Percentiles rank a stretch among this genome's conserved stretches.
Conservation (phyloP, 306 rosid genomes). For the Lupinus albus region DNA sequence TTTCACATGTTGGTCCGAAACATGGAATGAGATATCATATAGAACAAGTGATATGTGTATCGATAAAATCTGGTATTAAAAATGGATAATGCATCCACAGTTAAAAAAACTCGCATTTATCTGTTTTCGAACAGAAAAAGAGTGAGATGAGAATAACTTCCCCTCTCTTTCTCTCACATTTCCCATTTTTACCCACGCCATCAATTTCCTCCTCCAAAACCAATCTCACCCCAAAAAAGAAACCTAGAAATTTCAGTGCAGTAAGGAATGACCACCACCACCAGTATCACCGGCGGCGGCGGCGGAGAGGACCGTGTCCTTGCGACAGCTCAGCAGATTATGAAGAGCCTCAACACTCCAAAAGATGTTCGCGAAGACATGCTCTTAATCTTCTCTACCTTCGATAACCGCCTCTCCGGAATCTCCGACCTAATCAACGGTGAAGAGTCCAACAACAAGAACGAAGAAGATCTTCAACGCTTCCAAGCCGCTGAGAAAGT, state of each 20-base stretch:
- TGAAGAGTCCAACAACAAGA: conserved; percentile 51
- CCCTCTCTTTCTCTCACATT: background rate
- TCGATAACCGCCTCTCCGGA: conserved; percentile 83
- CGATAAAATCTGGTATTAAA: too few species aligned
- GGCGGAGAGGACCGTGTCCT: conserved; percentile 68
- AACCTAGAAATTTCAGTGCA: conserved; percentile 28
- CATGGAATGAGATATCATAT: too few species aligned
- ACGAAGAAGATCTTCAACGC: conserved; percentile 51
- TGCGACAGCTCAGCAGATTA: conserved; percentile 94
- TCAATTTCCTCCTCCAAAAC: background rate
- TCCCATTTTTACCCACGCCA: background rate
- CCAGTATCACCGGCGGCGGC: conserved; percentile 50
- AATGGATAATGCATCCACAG: too few species aligned
- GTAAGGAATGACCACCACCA: conserved; percentile 60
- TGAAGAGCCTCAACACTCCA: conserved; percentile 75
- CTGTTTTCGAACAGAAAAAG: too few species aligned
- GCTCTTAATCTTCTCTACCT: conserved; percentile 82
- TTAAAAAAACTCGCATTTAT: too few species aligned
- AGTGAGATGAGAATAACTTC: conserved; percentile 43
- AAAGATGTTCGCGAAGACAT: conserved; percentile 91
- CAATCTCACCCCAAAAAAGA: background rate
- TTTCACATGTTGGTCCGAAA: too few species aligned
- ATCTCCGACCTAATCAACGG: conserved; percentile 68
- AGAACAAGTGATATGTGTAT: too few species aligned
- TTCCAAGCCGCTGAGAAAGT: conserved; percentile 79